These are phyloP conservation scores for Solanum aculeatissimum DNA, from an alignment of 305 asterid species.

Conservation along the genomic window DNA sequence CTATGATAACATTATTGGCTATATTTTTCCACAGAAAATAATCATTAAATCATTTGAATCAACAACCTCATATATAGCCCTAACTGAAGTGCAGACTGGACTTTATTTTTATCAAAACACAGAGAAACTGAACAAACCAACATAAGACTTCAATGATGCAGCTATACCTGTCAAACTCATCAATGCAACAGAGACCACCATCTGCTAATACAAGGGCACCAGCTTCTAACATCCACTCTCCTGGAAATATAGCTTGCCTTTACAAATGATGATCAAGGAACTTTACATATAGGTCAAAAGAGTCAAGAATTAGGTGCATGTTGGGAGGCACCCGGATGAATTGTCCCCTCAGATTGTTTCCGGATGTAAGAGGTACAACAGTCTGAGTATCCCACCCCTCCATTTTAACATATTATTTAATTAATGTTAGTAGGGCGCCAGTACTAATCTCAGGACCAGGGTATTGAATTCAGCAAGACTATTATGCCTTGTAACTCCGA, in stretches of 20 bases:
- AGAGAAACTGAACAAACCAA: neutral
- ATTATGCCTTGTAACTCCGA: neutral
- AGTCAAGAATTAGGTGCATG: neutral
- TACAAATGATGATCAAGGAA: neutral
- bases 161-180: slow-evolving; percentile 85
- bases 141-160: neutral
- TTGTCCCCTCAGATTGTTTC: neutral
- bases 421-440: neutral
- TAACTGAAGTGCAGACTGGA: neutral
- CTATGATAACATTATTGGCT: neutral
- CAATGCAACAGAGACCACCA: slow-evolving; percentile 98
- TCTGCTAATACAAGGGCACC: slow-evolving; percentile 98
- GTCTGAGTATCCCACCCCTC: neutral
- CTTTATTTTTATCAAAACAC: neutral
- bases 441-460: neutral
- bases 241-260: slow-evolving; percentile 24
- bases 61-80: neutral
- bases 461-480: neutral
- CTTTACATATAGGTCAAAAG: neutral
- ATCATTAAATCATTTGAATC: neutral
- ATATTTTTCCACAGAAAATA: neutral
- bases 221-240: slow-evolving; percentile 99
- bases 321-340: neutral
- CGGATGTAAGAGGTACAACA: neutral
- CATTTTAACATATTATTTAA: neutral